A percentile compares a stretch with the other conserved stretches of the same genome.
These are phyloP conservation scores for Polytrichum formosum DNA, from an alignment of 225 moss, liverwort and hornwort species.

Conservation along the genomic window DNA sequence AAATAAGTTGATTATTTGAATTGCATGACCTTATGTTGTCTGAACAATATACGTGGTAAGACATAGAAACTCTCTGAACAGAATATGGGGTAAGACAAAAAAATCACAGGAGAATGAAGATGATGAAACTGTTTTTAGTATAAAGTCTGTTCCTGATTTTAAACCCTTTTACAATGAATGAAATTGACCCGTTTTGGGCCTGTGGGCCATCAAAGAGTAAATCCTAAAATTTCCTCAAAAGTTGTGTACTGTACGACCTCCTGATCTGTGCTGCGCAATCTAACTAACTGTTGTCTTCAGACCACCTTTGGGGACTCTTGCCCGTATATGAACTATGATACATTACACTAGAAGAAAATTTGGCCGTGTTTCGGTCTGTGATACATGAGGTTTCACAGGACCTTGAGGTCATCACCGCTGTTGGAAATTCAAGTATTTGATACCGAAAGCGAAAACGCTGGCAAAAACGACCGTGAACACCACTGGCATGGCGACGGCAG, in stretches of 20 bases:
- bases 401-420: conserved; percentile 28
- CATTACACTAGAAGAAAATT: neutral
- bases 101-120: neutral
- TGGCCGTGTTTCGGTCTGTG: neutral
- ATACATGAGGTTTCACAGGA: neutral
- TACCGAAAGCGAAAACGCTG: conserved; percentile 48
- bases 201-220: conserved; percentile 2
- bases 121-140: neutral
- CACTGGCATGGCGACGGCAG: conserved; percentile 54
- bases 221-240: conserved; percentile 5
- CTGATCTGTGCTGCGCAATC: neutral
- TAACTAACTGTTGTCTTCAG: neutral
- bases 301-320: conserved; percentile 3
- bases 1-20: too few species aligned
- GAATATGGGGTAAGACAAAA: too few species aligned
- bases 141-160: neutral
- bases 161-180: neutral
- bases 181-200: conserved; percentile 6
- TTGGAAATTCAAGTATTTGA: conserved; percentile 58
- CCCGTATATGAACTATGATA: conserved; percentile 12
- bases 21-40: too few species aligned
- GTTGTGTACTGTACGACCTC: neutral
- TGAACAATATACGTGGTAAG: too few species aligned
- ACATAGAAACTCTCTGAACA: too few species aligned
- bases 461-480: conserved; percentile 54